Conservation (phyloP, 768 basidiomycete genomes). For the Tricholoma furcatifolium region DNA sequence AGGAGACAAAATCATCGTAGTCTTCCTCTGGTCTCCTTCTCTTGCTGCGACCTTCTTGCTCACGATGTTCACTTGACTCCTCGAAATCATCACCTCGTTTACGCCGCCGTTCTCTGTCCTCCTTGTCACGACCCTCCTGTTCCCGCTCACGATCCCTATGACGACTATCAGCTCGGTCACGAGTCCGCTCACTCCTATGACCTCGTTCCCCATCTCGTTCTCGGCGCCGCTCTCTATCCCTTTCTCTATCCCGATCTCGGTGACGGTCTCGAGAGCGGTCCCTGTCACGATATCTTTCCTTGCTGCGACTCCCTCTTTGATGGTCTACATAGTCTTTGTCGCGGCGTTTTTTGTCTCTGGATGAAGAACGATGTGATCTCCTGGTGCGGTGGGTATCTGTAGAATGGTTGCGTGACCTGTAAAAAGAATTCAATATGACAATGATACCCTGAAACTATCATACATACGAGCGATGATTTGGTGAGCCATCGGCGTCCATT, state of each 20-base stretch:
- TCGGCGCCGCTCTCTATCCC: constrained; percentile 48
- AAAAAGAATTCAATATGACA: not conserved
- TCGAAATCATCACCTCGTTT: constrained; percentile 67
- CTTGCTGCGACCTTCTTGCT: constrained; percentile 60
- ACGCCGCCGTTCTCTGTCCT: constrained; percentile 57
- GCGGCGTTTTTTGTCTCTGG: constrained; percentile 58
- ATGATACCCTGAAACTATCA: not conserved
- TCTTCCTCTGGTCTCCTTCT: constrained; percentile 62
- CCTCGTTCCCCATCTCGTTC: constrained; percentile 50
- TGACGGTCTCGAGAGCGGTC: constrained; percentile 58
- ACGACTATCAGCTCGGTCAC: constrained; percentile 53
- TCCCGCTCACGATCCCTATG: constrained; percentile 56
- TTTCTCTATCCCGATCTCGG: constrained; percentile 38
- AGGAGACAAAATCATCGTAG: constrained; percentile 36
- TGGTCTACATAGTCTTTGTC: constrained; percentile 61
- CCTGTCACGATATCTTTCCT: constrained; percentile 51
- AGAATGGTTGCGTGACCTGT: constrained; percentile 70
- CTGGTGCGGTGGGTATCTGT: constrained; percentile 74
- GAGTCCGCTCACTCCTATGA: constrained; percentile 47
- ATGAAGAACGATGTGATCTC: constrained; percentile 71
- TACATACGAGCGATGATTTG: constrained; percentile 61
- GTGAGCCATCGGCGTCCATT: constrained; percentile 67
- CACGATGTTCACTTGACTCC: constrained; percentile 40
- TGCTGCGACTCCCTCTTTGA: constrained; percentile 61
- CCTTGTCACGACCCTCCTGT: constrained; percentile 33